Base-by-base conservation (phyloP, 2,329 filamentous ascomycete species). In the Dothistroma pini region DNA sequence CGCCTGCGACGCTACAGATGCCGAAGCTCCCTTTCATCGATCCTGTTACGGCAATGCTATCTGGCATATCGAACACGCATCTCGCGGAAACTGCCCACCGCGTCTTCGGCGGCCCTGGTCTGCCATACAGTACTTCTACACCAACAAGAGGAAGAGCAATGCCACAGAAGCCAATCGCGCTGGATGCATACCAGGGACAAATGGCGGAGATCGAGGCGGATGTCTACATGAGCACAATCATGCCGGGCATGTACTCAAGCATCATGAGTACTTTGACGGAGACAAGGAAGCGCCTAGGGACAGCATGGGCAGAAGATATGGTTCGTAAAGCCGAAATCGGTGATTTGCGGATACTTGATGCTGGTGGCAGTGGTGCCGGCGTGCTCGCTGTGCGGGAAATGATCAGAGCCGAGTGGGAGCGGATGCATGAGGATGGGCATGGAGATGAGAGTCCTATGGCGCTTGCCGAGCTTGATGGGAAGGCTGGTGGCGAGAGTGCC, bases 191-290 rank as follows among this genome's bases (percentile, higher is more conserved):
- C 19, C 84, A 89, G 64, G 78, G 81, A 62, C 82, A 82, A 48
- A 91, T 93, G 89, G 83, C 82, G 2, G 84, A 89, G 58, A 90
- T 93, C 56, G 87, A 93, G 66, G 88, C 86, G 1, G 89, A 93
- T 76, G 83, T 84, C 4, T 93, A 87, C 71, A 77, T 93, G 60
- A 84, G 88, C 1, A 83, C 84, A 0, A 83, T 89, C 19, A 78
- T 92, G 68, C 90, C 90, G 0, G 87, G 84, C 1, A 83, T 86
- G 19, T 93, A 91, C 69, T 85, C 89, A 1, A 84, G 88, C 0
- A 79, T 84, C 8, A 84, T 85, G 78, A 85, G 86, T 62, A 82
- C 86, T 3, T 76, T 95, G 12, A 86, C 89, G 1, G 90, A 95
- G 74, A 82, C 90, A 10, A 84, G 90, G 56, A 89, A 88, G 71